Percentiles rank a stretch among this genome's conserved stretches.
phyloP scores from a whole-genome alignment of 2,329 filamentous ascomycete genomes.

The Raffaelea ambrosiae region DNA sequence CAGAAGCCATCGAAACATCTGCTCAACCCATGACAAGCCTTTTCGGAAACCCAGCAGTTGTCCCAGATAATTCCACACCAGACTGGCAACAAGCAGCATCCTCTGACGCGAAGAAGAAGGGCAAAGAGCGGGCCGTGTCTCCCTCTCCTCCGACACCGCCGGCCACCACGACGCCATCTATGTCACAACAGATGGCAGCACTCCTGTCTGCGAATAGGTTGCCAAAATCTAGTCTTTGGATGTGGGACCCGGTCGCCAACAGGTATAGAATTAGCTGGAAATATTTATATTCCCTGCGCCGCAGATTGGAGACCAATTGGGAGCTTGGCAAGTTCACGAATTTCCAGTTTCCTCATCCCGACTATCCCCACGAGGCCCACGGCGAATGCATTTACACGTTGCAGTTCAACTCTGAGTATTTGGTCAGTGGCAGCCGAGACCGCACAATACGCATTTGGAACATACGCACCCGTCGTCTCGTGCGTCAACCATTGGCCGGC shows the following conservation, averaged over 20 bases:
- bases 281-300: constrained; percentile 82
- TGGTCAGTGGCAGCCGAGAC: constrained; percentile 91
- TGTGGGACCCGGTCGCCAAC: constrained; percentile 38
- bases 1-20: too few species aligned
- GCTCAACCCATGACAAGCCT: too few species aligned
- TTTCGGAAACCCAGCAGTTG: not conserved
- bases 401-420: constrained; percentile 74
- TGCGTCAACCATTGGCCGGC: constrained; percentile 62
- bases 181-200: too few species aligned
- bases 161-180: not conserved
- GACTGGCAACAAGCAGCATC: constrained; percentile 4
- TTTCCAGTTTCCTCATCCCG: constrained; percentile 84
- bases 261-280: constrained; percentile 77
- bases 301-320: constrained; percentile 85
- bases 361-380: constrained; percentile 73
- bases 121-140: constrained; percentile 25
- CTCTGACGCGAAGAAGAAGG: constrained; percentile 18
- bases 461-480: constrained; percentile 69
- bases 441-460: constrained; percentile 86
- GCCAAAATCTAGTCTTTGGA: constrained; percentile 39
- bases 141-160: constrained; percentile 6
- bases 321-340: constrained; percentile 70
- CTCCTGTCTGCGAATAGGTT: constrained; percentile 12
- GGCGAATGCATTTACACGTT: constrained; percentile 91
- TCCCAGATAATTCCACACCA: not conserved